These are phyloP conservation scores for Penicillium sp. DNA, from an alignment of 2,329 filamentous ascomycete genomes.

Conservation along the genomic window DNA sequence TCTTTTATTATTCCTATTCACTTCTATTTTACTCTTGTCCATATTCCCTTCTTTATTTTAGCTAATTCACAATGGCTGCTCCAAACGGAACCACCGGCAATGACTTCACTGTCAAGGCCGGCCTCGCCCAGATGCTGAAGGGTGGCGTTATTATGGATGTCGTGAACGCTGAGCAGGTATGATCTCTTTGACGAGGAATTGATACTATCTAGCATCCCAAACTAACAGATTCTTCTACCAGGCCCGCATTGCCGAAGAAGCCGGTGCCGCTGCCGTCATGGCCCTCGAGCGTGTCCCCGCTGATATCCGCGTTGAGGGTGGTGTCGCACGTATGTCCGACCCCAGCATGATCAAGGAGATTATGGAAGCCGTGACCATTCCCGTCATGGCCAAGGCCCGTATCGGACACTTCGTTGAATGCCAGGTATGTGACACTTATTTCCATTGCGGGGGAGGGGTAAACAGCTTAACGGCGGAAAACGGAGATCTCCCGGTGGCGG, in stretches of 20 bases:
- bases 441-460: constrained; percentile 5
- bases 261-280: constrained; percentile 96
- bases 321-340: constrained; percentile 96
- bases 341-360: constrained; percentile 93
- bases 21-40: constrained; percentile 4
- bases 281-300: constrained; percentile 95
- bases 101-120: constrained; percentile 87
- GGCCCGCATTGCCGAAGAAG: constrained; percentile 95
- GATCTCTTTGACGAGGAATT: not conserved
- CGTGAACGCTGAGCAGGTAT: constrained; percentile 78
- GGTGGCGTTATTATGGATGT: constrained; percentile 99
- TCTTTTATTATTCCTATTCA: constrained; percentile 9
- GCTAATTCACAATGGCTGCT: constrained; percentile 36
- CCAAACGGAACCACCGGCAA: constrained; percentile 41
- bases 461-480: not conserved
- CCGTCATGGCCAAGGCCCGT: constrained; percentile 97
- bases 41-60: constrained; percentile 6
- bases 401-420: constrained; percentile 99
- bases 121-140: constrained; percentile 96
- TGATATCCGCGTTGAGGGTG: constrained; percentile 88
- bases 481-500: not conserved
- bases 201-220: not conserved
- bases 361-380: constrained; percentile 90
- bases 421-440: constrained; percentile 55
- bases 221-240: constrained; percentile 37